Evolutionary conservation across 495 filamentous ascomycete genomes (phyloP).

Genomic region (Penicillium salamii): DNA sequence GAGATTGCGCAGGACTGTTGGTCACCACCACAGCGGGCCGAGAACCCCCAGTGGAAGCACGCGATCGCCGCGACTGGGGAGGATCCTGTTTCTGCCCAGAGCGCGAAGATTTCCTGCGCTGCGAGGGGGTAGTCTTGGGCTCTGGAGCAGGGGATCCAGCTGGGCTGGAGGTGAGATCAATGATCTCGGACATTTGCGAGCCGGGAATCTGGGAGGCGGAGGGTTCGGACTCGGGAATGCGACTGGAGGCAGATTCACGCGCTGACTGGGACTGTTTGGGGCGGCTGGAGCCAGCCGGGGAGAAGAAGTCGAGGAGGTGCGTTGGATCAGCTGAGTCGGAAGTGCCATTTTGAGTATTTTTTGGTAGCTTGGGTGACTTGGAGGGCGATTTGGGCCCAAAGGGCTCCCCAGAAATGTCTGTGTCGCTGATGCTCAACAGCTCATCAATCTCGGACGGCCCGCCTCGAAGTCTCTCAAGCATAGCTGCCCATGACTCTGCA

Average conservation of each 20-base stretch:
- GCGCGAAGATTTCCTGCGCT: conserved; percentile 18
- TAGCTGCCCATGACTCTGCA: conserved; percentile 2
- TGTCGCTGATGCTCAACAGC: background rate
- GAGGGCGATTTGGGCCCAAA: no score
- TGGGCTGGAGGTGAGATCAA: conserved; percentile 48
- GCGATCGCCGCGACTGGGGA: conserved; percentile 11
- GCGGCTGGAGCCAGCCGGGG: conserved; percentile 12
- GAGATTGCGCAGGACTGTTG: conserved; percentile 22
- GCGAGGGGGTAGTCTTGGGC: background rate
- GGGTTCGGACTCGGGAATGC: background rate
- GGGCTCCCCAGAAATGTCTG: background rate
- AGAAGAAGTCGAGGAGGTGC: conserved; percentile 2
- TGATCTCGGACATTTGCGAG: conserved; percentile 29
- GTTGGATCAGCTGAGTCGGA: background rate
- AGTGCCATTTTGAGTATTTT: conserved; percentile 10
- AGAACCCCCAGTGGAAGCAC: conserved; percentile 18
- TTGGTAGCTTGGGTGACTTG: conserved; percentile 12
- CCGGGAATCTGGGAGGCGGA: conserved; percentile 10
- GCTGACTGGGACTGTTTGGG: conserved; percentile 1
- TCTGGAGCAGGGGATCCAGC: conserved; percentile 24
- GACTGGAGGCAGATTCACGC: background rate
- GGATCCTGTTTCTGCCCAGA: conserved; percentile 35
- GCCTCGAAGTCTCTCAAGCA: conserved; percentile 7
- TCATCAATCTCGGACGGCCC: conserved; percentile 15
- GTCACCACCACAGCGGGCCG: conserved; percentile 22